These are phyloP conservation scores for Nadsonia starkeyi-henricii DNA, from an alignment of 1,139 yeast genomes.

Conservation along the genomic window DNA sequence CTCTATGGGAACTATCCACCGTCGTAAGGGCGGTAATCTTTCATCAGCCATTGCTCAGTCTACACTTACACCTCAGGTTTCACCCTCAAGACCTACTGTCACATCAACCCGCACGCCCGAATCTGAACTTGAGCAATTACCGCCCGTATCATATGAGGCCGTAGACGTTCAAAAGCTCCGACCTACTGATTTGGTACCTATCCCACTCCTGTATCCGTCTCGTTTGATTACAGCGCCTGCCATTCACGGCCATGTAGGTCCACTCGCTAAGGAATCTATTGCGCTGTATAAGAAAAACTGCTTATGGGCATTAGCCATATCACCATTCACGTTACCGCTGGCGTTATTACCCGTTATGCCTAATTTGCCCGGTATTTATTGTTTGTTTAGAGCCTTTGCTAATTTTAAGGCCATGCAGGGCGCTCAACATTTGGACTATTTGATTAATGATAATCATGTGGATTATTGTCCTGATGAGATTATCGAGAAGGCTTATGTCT, in stretches of 20 bases:
- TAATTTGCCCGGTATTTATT: slow-evolving; percentile 86
- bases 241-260: slow-evolving; percentile 16
- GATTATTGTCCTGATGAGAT: background rate
- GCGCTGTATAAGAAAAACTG: slow-evolving; percentile 32
- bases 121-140: slow-evolving; percentile 6
- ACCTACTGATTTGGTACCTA: slow-evolving; percentile 10
- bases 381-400: slow-evolving; percentile 72
- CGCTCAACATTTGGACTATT: slow-evolving; percentile 47
- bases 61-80: no score
- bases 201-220: slow-evolving; percentile 20
- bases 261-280: slow-evolving; percentile 26
- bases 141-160: slow-evolving; percentile 10
- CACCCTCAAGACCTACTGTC: no score
- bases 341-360: slow-evolving; percentile 80
- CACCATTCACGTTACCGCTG: slow-evolving; percentile 73
- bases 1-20: slow-evolving; percentile 18
- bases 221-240: slow-evolving; percentile 10
- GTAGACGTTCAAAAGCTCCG: slow-evolving; percentile 6
- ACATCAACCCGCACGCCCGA: background rate
- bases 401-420: slow-evolving; percentile 71
- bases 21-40: slow-evolving; percentile 7
- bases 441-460: slow-evolving; percentile 26
- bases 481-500: background rate
- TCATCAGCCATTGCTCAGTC: no score
- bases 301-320: slow-evolving; percentile 38